Evolutionary conservation across 108 stramenopile species (phyloP), one percentile per base, ranked within the genome.

Genomic region (Chaetoceros tenuissimus): DNA sequence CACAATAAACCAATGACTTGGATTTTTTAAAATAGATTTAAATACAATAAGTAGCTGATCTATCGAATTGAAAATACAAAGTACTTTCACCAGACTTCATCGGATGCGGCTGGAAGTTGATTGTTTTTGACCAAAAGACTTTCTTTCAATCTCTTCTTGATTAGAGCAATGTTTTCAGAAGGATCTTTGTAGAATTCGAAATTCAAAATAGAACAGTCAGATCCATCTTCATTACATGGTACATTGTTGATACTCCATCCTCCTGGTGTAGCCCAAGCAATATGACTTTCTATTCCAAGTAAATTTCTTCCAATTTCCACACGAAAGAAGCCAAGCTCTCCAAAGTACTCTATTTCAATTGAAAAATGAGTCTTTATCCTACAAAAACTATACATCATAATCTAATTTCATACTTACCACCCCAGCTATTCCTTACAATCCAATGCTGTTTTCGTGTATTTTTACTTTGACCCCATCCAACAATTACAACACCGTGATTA

Each of bases 401-500:
- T 0, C 22, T 57, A 46, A 5, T 21, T 46, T n/a, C n/a, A n/a
- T n/a, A n/a, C n/a, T n/a, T n/a, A n/a, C n/a, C 59, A 31, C 78
- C 88, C 84, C 82, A 92, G n/a, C 68, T 73, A 64, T 96, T 96
- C 51, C 94, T 63, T 0, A 93, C 78, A 62, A 94, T 92, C 92
- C 92, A 94, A 61, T 94, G 92, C 46, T 83, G 69, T 20, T 69
- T 52, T 25, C 52, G 55, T 44, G 25, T 49, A 19, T 28, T 24
- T n/a, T 28, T 16, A 40, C 84, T 75, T 16, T 67, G 59, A 45
- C 57, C 89, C 84, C 84, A 90, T 19, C 89, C 89, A 18, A 81
- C 82, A 27, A 85, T 75, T 27, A 65, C 59, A 51, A 90, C 71
- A 40, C 72, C 72, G 61, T 90, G 89, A 60, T 77, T 82, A 28